Conservation (phyloP, 345 rosid genomes). For the Populus ilicifolia region DNA sequence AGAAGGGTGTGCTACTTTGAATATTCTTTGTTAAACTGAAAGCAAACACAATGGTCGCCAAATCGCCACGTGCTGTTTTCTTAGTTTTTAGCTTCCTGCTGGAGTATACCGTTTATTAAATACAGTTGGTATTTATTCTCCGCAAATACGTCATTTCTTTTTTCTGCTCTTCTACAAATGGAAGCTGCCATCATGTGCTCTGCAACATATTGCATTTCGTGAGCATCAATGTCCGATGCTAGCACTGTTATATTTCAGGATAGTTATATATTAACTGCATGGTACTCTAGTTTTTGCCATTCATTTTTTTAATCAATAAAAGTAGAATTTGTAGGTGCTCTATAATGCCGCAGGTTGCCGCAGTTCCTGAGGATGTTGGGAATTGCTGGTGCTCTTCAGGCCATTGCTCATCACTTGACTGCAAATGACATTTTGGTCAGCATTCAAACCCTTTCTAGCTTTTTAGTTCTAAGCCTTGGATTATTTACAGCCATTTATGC, state of each 20-base stretch:
- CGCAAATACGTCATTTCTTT: background rate
- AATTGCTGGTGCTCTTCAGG: slow-evolving; percentile 90
- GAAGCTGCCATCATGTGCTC: background rate
- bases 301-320: background rate
- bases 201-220: background rate
- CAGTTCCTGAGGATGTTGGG: slow-evolving; percentile 92
- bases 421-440: slow-evolving; percentile 89
- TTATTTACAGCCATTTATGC: slow-evolving; percentile 7
- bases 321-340: background rate
- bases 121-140: background rate
- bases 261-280: background rate
- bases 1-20: slow-evolving; percentile 35
- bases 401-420: slow-evolving; percentile 78
- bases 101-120: no score
- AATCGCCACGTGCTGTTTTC: no score
- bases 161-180: background rate
- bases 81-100: background rate
- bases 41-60: background rate
- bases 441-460: slow-evolving; percentile 7
- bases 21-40: background rate
- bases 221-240: background rate
- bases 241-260: background rate
- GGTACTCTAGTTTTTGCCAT: background rate
- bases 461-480: slow-evolving; percentile 10
- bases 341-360: slow-evolving; percentile 59